Conservation (phyloP, 2,329 filamentous ascomycete genomes). For the Bipolaris bicolor region DNA sequence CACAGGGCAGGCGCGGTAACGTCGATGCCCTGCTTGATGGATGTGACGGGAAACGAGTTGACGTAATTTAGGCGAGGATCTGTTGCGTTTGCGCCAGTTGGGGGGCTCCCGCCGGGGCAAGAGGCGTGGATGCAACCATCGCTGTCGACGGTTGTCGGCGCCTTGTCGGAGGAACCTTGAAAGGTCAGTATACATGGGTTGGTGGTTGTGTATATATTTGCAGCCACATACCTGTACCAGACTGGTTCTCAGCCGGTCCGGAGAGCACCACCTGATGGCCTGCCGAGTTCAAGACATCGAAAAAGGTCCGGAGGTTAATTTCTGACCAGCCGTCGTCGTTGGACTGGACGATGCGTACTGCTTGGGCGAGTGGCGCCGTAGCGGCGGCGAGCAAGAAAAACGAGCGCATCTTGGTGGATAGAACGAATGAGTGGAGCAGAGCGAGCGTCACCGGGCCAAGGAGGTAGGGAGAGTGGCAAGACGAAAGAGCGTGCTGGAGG, state of each 20-base stretch:
- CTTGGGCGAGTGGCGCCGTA: constrained; percentile 35
- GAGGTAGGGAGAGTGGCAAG: not conserved
- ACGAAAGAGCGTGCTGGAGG: not conserved
- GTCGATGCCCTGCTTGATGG: constrained; percentile 67
- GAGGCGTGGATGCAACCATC: constrained; percentile 65
- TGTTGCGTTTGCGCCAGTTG: constrained; percentile 63
- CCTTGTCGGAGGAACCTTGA: constrained; percentile 59
- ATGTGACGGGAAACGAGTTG: constrained; percentile 70
- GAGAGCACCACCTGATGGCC: constrained; percentile 69
- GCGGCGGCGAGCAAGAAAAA: constrained; percentile 33
- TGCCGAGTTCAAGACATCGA: constrained; percentile 60
- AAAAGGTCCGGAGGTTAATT: constrained; percentile 66
- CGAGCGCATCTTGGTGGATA: constrained; percentile 31
- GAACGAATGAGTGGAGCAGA: constrained; percentile 44
- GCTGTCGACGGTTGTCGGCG: constrained; percentile 56
- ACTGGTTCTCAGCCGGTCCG: constrained; percentile 70
- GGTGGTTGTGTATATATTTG: not conserved
- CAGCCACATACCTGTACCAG: constrained; percentile 60
- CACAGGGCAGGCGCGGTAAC: constrained; percentile 62
- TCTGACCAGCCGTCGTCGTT: constrained; percentile 81
- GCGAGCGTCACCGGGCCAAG: constrained; percentile 6
- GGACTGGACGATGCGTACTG: constrained; percentile 58
- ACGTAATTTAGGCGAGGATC: constrained; percentile 71
- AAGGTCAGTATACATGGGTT: constrained; percentile 8
- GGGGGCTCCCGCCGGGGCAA: constrained; percentile 63